These are phyloP conservation scores for Thalia dealbata DNA, from an alignment of 176 grass and related monocot species.

Conservation along the genomic window DNA sequence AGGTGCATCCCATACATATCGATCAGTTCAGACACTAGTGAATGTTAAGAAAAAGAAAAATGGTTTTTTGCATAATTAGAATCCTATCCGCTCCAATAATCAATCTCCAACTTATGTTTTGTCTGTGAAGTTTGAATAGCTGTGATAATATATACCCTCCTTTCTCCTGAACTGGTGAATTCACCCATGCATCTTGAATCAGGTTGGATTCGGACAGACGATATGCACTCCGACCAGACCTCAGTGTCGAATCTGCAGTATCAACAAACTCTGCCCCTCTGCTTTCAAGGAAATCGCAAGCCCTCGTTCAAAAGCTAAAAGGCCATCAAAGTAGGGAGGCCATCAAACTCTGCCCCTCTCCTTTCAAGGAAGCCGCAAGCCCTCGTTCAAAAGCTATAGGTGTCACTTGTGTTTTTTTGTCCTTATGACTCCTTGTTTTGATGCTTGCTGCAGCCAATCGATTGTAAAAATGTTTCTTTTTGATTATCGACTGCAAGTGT, in stretches of 20 bases:
- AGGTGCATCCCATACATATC: too few species aligned
- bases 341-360: constrained; percentile 58
- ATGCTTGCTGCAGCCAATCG: background rate
- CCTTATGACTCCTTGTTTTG: background rate
- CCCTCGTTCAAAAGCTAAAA: constrained; percentile 52
- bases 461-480: background rate
- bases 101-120: background rate
- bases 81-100: background rate
- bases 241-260: constrained; percentile 52
- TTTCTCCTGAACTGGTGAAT: background rate
- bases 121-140: background rate
- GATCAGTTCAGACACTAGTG: too few species aligned
- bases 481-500: too few species aligned
- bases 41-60: too few species aligned
- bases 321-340: constrained; percentile 18
- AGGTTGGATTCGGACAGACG: constrained; percentile 98
- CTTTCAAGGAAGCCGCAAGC: constrained; percentile 73
- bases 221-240: constrained; percentile 73
- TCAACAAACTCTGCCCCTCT: constrained; percentile 71
- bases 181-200: background rate
- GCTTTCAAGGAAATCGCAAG: constrained; percentile 78
- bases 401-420: background rate
- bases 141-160: background rate
- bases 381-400: constrained; percentile 46
- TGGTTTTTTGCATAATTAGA: too few species aligned